phyloP scores from a whole-genome alignment of 2,329 filamentous ascomycete genomes.

The Biscogniauxia sp. region DNA sequence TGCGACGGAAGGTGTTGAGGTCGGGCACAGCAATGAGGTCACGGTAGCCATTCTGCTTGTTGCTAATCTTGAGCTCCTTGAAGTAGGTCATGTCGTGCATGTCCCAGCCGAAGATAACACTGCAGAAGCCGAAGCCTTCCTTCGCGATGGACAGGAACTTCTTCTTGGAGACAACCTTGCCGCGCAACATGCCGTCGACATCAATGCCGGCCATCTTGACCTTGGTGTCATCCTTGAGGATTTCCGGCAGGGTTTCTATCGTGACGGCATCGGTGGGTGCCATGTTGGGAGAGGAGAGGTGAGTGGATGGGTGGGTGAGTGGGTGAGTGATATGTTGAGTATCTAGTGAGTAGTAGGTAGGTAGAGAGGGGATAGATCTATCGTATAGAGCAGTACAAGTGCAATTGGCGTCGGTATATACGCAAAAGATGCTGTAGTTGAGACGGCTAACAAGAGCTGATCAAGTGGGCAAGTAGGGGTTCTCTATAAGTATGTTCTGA shows the following conservation, averaged over 20 bases:
- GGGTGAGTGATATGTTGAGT: neutral
- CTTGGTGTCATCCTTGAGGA: slow-evolving; percentile 64
- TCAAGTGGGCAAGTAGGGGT: no score
- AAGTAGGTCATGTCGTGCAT: slow-evolving; percentile 84
- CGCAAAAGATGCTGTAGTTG: no score
- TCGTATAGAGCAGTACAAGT: no score
- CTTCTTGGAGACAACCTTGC: slow-evolving; percentile 78
- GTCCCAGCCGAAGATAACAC: slow-evolving; percentile 82
- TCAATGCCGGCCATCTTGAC: slow-evolving; percentile 78
- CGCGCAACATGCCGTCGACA: slow-evolving; percentile 72
- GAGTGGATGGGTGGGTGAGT: neutral
- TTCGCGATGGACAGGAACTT: slow-evolving; percentile 75
- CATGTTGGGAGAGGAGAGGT: slow-evolving; percentile 19
- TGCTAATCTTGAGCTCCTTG: slow-evolving; percentile 71
- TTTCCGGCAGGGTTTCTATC: slow-evolving; percentile 55
- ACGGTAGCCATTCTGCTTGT: slow-evolving; percentile 75
- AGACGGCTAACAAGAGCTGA: no score
- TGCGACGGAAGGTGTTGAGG: slow-evolving; percentile 66
- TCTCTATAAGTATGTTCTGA: no score
- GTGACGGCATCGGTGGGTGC: slow-evolving; percentile 42
- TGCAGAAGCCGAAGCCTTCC: slow-evolving; percentile 80
- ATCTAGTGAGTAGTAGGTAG: neutral
- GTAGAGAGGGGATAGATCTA: no score
- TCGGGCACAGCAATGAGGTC: slow-evolving; percentile 74
- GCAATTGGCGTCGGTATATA: no score